These are phyloP conservation scores for Dactylellina haptotyla DNA, from an alignment of 2,329 filamentous ascomycete genomes.

Conservation along the genomic window DNA sequence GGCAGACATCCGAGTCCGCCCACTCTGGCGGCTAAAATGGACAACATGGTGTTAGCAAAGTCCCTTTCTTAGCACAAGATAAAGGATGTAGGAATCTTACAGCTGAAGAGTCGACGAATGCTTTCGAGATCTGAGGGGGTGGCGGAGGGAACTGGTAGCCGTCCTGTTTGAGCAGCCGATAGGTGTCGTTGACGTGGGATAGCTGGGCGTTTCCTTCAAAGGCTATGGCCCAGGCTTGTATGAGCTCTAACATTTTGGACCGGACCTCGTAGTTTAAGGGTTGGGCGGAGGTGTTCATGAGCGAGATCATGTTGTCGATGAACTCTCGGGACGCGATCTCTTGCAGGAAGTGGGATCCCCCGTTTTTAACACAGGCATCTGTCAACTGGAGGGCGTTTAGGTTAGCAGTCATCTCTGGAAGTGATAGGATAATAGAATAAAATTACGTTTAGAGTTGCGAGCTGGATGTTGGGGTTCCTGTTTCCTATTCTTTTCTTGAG, in stretches of 20 bases:
- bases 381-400: conserved; percentile 72
- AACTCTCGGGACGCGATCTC: conserved; percentile 98
- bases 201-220: conserved; percentile 85
- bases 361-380: conserved; percentile 98
- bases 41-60: conserved; percentile 21
- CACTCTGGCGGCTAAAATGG: conserved; percentile 89
- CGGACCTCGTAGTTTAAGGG: conserved; percentile 83
- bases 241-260: conserved; percentile 88
- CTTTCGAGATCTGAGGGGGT: conserved; percentile 81
- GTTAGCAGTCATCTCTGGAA: background rate
- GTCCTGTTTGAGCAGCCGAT: conserved; percentile 81
- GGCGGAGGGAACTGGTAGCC: conserved; percentile 90
- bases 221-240: conserved; percentile 91
- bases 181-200: conserved; percentile 87
- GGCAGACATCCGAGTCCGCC: conserved; percentile 97
- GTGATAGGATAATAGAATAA: background rate
- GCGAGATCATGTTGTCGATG: conserved; percentile 93
- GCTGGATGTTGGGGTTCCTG: conserved; percentile 96
- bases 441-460: conserved; percentile 87
- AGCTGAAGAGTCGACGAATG: conserved; percentile 96
- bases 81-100: conserved; percentile 67
- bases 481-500: conserved; percentile 93
- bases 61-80: background rate
- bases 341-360: conserved; percentile 89
- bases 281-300: conserved; percentile 83